Base-by-base conservation (phyloP, 108 stramenopile species). In the Stephanodiscus triporus region DNA sequence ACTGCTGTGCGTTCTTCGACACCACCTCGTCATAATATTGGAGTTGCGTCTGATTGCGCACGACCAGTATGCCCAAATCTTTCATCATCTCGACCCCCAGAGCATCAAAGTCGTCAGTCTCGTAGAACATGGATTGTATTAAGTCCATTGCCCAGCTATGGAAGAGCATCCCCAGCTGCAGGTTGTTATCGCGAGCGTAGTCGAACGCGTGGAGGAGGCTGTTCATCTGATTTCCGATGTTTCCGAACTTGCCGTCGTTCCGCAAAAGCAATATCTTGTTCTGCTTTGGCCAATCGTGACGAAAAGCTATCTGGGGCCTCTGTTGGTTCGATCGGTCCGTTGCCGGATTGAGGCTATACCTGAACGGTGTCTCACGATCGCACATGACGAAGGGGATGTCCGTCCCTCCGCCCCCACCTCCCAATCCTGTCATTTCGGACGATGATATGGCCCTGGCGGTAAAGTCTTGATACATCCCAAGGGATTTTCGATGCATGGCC, bases 201-300 rank as follows among this genome's bases (percentile, higher is more conserved):
- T 64, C 63, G 42, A 64, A 77, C 20, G 76, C 76, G 29, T 77
- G 76, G 0, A 77, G 30, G 9, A 77, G 32, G 11, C 68, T 51
- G 38, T 69, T 63, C 13, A 77, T 56, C 47, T 68, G 76, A 70
- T 65, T 77, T 19, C 76, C 76, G 5, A 68, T 69, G 16, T 70
- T 32, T 37, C 58, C 58, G 36, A 36, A 59, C 24, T 59, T 59
- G 22, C 55, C 55, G 37, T 59, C 58, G 37, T 30, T 59, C 14
- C 58, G 58, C 34, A 59, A 7, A 1, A 59, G 19, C n/a, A 59
- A 37, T 17, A 59, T 59, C 34, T 59, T 59, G 29, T 59, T 59
- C 16, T 59, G 13, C 58, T 30, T 27, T 20, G 58, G 58, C 58
- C 58, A 59, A 36, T 59, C 58, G 3, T 27, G 32, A 17, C 34